Percentiles rank a stretch among this genome's conserved stretches.
Evolutionary conservation across 257 asterid species (phyloP).

Genomic region (Penstemon newberryi): DNA sequence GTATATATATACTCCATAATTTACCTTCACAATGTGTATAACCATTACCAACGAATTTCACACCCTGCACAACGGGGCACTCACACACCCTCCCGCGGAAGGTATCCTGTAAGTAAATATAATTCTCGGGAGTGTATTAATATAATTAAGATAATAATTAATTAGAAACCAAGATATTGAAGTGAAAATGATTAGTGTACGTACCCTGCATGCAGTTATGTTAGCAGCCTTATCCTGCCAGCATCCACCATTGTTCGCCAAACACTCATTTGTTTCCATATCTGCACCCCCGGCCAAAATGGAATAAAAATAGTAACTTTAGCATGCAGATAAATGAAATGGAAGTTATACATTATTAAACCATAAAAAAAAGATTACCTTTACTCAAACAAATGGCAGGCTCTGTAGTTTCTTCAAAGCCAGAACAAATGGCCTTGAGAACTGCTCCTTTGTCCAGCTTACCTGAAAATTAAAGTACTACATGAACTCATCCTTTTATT

Average conservation of each 20-base stretch:
- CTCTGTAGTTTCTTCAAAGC: conserved; percentile 68
- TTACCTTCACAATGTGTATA: conserved; percentile 90
- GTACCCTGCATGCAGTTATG: conserved; percentile 91
- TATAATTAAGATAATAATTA: conserved; percentile 16
- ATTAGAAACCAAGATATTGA: conserved; percentile 22
- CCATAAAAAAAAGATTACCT: conserved; percentile 30
- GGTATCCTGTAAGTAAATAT: conserved; percentile 60
- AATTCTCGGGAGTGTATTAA: neutral
- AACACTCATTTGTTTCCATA: conserved; percentile 88
- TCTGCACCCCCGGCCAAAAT: conserved; percentile 43
- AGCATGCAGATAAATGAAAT: conserved; percentile 4
- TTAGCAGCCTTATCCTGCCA: conserved; percentile 86
- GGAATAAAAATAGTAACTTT: conserved; percentile 18
- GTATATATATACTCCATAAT: too few species aligned
- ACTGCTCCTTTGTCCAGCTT: conserved; percentile 68
- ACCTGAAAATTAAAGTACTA: conserved; percentile 33
- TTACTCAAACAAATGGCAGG: conserved; percentile 58
- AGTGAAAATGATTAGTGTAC: conserved; percentile 33
- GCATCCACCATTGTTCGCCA: conserved; percentile 91
- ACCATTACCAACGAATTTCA: conserved; percentile 85
- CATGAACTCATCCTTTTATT: neutral
- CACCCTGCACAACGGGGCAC: conserved; percentile 86
- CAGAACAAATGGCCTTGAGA: conserved; percentile 65
- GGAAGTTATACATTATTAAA: neutral
- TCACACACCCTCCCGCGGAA: conserved; percentile 92